phyloP scores from a whole-genome alignment of 1,139 yeast genomes.

The Sugiyamaella pinicola region DNA sequence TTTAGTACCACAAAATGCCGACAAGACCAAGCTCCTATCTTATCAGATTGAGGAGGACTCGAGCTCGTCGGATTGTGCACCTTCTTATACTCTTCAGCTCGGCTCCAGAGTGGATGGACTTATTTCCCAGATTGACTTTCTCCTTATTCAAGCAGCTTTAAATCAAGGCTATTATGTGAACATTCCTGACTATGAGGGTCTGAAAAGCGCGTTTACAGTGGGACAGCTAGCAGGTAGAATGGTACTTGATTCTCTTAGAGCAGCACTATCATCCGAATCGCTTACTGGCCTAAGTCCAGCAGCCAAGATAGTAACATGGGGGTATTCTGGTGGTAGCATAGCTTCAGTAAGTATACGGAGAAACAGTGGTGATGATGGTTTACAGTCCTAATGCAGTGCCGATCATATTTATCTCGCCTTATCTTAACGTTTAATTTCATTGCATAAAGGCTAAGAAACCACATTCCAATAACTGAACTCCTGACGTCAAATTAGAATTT shows the following conservation, averaged over 20 bases:
- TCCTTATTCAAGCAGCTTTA: slow-evolving; percentile 24
- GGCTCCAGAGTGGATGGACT: slow-evolving; percentile 11
- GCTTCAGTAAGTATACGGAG: slow-evolving; percentile 33
- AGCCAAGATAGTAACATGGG: slow-evolving; percentile 31
- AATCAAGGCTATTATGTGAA: slow-evolving; percentile 29
- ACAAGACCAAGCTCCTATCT: slow-evolving; percentile 31
- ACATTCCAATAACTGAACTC: too few relatives aligned
- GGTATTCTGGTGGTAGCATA: slow-evolving; percentile 40
- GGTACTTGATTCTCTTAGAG: slow-evolving; percentile 31
- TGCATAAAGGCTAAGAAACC: too few relatives aligned
- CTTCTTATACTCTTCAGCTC: slow-evolving; percentile 33
- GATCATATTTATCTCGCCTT: too few relatives aligned
- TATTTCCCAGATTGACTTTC: slow-evolving; percentile 17
- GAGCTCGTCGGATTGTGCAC: slow-evolving; percentile 35
- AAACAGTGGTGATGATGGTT: too few relatives aligned
- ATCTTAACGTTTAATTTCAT: too few relatives aligned
- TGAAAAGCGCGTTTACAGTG: slow-evolving; percentile 28
- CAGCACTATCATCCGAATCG: slow-evolving; percentile 26
- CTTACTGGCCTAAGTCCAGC: slow-evolving; percentile 27
- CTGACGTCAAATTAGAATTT: too few relatives aligned
- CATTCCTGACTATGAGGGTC: slow-evolving; percentile 33
- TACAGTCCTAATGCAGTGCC: not conserved
- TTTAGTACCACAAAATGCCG: slow-evolving; percentile 30
- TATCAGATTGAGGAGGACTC: slow-evolving; percentile 39
- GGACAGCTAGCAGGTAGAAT: slow-evolving; percentile 31